These are phyloP conservation scores for Globomyces pollinis-pini DNA, from an alignment of 192 early-diverging fungal genomes.

Conservation along the genomic window DNA sequence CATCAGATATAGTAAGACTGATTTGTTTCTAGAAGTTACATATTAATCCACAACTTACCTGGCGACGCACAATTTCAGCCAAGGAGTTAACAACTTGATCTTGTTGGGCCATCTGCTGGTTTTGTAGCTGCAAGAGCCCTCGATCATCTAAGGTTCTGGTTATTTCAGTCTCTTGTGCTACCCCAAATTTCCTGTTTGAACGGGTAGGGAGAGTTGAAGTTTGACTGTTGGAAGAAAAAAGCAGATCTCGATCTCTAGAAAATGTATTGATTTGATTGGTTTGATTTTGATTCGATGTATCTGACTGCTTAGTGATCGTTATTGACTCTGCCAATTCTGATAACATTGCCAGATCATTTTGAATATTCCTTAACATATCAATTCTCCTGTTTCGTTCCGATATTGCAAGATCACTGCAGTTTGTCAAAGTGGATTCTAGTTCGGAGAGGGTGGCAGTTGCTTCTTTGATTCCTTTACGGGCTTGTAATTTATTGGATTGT, in stretches of 20 bases:
- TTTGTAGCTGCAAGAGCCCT: conserved; percentile 68
- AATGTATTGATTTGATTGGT: neutral
- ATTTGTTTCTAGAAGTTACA: too few species aligned
- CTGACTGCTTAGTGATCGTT: too few species aligned
- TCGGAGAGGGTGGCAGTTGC: neutral
- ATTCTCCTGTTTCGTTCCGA: neutral
- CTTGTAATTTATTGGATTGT: conserved; percentile 4
- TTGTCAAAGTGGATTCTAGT: neutral
- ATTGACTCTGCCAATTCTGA: too few species aligned
- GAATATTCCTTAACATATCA: conserved; percentile 4
- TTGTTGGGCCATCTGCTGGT: conserved; percentile 71
- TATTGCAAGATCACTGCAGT: neutral
- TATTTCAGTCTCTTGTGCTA: conserved; percentile 63
- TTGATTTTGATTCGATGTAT: neutral
- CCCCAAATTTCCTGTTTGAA: conserved; percentile 9
- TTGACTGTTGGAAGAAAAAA: neutral
- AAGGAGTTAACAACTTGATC: conserved; percentile 73
- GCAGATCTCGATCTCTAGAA: neutral
- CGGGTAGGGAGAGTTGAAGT: neutral
- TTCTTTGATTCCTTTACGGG: neutral
- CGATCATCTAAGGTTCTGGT: conserved; percentile 71
- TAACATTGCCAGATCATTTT: too few species aligned
- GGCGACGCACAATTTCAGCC: conserved; percentile 65
- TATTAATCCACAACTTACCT: too few species aligned
- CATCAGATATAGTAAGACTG: conserved; percentile 76